Evolutionary conservation across 179 eudicot species (phyloP), one percentile per base, ranked within the genome.

Genomic region (Beta lomatogona): DNA sequence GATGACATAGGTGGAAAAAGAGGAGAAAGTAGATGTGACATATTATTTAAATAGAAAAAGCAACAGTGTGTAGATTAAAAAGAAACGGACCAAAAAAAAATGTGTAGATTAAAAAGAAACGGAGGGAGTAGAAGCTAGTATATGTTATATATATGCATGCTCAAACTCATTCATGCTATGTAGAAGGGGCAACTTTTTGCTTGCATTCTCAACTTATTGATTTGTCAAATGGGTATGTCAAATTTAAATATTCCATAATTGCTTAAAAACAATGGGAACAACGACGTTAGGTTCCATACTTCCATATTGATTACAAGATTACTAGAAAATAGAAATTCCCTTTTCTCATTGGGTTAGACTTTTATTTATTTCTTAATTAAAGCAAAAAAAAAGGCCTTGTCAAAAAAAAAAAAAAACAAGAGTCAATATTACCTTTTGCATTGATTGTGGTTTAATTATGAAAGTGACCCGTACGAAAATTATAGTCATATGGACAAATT

Each of bases 381-480:
- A 22, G 36, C n/a, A 36, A 67, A 67, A 67, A 67, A 41, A 9
- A 21, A 22, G 7, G 7, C 4, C 6, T 70, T 70, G 54, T 70
- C 73, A 68, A 68, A 44, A 9, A 9, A 22, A 22, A 64, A 25
- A 25, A 44, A 9, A 9, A 22, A 22, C 28, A 25, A 25, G 1
- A 25, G 10, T 72, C 59, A 72, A 73, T 9, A 16, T 57, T 25
- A 44, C 8, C 36, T 14, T 55, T 55, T 21, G 8, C 52, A 28
- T 75, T 31, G 63, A 57, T 55, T 75, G 12, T 7, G 77, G 48
- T 55, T 31, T 2, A 28, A 15, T 48, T 28, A 68, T 68, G 81
- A 78, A 78, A 78, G 19, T 78, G 81, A 78, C 80, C 9, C 46
- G 15, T 77, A 5, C 10, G 61, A 54, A 15, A 50, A 68, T n/a